Percentiles rank a stretch among this genome's conserved stretches.
Conservation (phyloP, 345 rosid genomes). For the Raphanus sativus region DNA sequence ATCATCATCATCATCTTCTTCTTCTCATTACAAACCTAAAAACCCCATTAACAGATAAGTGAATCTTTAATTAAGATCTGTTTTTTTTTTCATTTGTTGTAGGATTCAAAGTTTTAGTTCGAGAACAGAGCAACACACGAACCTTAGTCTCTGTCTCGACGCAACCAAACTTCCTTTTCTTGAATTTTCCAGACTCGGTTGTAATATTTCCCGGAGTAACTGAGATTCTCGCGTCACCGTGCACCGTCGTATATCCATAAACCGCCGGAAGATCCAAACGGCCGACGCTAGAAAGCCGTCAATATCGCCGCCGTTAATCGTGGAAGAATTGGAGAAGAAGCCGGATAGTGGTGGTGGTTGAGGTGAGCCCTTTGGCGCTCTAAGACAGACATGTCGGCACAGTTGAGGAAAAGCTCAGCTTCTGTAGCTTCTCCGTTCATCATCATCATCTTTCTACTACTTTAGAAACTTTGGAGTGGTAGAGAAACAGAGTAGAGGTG, state of each 20-base stretch:
- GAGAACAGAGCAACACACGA: background rate
- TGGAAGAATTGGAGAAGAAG: conserved; percentile 32
- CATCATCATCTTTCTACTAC: background rate
- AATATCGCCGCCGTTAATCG: conserved; percentile 20
- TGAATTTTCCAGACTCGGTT: conserved; percentile 15
- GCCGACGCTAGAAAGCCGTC: conserved; percentile 23
- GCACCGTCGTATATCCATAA: background rate
- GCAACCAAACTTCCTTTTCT: background rate
- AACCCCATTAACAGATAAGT: background rate
- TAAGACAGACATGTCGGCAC: conserved; percentile 55
- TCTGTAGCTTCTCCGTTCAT: conserved; percentile 13
- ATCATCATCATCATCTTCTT: background rate
- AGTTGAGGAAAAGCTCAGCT: background rate
- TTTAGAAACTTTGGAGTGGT: background rate
- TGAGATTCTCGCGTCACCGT: background rate
- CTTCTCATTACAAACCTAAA: background rate
- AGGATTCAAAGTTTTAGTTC: background rate
- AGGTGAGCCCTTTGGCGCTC: conserved; percentile 59
- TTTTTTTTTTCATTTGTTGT: background rate
- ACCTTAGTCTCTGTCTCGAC: conserved; percentile 30
- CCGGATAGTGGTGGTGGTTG: conserved; percentile 42
- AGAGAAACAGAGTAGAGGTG: conserved; percentile 12
- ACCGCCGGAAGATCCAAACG: conserved; percentile 29
- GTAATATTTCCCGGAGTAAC: background rate
- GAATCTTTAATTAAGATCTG: background rate